Conservation (phyloP, 768 basidiomycete species). For the Suillus fuscotomentosus region DNA sequence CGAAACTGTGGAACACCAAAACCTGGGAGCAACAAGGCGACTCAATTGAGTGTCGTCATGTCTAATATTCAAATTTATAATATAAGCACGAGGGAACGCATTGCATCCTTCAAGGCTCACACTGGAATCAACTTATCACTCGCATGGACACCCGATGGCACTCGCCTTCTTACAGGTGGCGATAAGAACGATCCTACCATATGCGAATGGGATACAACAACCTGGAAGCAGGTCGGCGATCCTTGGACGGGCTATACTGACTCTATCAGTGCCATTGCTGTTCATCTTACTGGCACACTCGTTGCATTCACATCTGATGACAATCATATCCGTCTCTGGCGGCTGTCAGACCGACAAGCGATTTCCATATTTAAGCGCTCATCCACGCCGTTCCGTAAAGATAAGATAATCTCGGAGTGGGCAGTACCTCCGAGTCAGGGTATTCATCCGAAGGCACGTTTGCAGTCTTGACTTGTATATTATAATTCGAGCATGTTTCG, state of each 20-base stretch:
- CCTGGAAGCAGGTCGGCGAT: not conserved
- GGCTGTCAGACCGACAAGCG: not conserved
- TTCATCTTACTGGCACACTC: no score
- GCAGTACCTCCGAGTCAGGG: not conserved
- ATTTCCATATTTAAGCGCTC: not conserved
- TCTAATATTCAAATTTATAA: not conserved
- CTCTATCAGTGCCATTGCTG: no score
- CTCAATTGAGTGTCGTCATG: no score
- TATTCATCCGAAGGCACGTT: not conserved
- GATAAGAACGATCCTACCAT: not conserved
- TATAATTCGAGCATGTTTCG: not conserved
- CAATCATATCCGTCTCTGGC: no score
- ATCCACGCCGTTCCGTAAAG: fast-evolving
- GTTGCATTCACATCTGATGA: no score
- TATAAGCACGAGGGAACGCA: not conserved
- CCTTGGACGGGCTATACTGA: not conserved
- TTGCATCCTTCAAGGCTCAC: not conserved
- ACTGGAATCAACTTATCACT: not conserved
- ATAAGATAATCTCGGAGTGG: not conserved
- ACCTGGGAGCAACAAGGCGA: no score
- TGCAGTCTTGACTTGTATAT: not conserved
- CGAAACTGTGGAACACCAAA: no score
- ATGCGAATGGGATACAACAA: not conserved
- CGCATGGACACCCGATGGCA: not conserved
- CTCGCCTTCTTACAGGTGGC: not conserved